A percentile compares a stretch with the other conserved stretches of the same genome.
phyloP scores from a whole-genome alignment of 768 basidiomycete genomes.

The Pisolithus albus region DNA sequence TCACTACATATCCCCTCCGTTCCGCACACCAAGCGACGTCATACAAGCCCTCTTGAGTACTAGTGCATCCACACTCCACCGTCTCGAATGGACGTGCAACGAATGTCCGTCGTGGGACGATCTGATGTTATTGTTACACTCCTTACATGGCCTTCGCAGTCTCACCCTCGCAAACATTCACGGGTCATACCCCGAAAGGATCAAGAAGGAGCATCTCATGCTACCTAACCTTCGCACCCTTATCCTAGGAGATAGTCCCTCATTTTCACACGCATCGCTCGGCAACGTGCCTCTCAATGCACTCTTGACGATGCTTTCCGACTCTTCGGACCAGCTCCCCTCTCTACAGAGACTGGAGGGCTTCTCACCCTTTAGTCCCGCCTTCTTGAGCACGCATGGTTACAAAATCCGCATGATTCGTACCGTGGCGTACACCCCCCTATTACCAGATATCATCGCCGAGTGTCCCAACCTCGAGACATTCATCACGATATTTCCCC shows the following conservation, averaged over 20 bases:
- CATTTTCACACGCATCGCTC: constrained; percentile 28
- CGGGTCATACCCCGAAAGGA: constrained; percentile 21
- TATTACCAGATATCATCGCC: constrained; percentile 32
- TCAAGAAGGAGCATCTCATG: constrained; percentile 18
- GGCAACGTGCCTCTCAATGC: constrained; percentile 35
- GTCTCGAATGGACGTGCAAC: constrained; percentile 40
- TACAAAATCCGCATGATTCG: constrained; percentile 36
- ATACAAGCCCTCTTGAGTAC: constrained; percentile 27
- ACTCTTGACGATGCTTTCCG: constrained; percentile 32
- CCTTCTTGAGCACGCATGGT: constrained; percentile 38
- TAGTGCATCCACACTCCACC: constrained; percentile 31
- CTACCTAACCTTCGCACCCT: constrained; percentile 37
- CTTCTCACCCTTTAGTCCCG: constrained; percentile 34
- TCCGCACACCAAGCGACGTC: constrained; percentile 27
- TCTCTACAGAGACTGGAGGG: constrained; percentile 37
- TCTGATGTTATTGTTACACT: constrained; percentile 30
- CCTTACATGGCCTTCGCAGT: constrained; percentile 30
- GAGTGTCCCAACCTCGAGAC: constrained; percentile 37
- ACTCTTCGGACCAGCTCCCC: constrained; percentile 31
- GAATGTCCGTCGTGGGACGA: constrained; percentile 38
- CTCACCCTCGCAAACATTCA: constrained; percentile 38
- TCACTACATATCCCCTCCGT: constrained; percentile 15
- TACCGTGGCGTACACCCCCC: constrained; percentile 28
- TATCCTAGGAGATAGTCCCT: constrained; percentile 31
- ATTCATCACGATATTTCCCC: constrained; percentile 34